Evolutionary conservation across 2,329 filamentous ascomycete genomes (phyloP), one percentile per base, ranked within the genome.

Genomic region (Fusarium sp.): DNA sequence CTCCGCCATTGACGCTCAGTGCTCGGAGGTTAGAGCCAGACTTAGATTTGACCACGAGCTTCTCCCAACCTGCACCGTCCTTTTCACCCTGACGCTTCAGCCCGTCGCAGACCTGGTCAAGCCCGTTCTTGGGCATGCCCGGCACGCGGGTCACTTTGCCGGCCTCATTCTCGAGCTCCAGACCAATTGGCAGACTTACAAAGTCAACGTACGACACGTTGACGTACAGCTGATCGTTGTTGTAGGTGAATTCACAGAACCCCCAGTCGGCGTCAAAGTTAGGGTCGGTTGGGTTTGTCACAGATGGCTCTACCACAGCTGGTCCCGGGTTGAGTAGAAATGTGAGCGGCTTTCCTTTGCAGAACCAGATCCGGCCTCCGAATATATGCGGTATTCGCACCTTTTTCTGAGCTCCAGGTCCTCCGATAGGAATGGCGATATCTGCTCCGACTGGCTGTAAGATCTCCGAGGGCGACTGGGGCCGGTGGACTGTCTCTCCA

Each of bases 181-280:
- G 82, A 2, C 86, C 83, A 50, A 91, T 83, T n/a, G 90, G 89
- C 68, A 90, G 75, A 69, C 81, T 81, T 63, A 93, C 85, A 77
- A 94, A 94, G 80, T 94, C 91, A 52, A 94, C 92, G 75, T 91
- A 90, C 64, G 84, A 88, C 70, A 94, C 89, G 70, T 91, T 91
- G 69, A 86, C 88, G 73, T 87, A 92, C 7, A 91, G 78, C 76
- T 91, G 83, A 30, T 75, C 72, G 34, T 77, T 70, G 76, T 91
- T 91, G 77, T 85, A 90, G 17, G 89, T 90, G 70, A 91, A 89
- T 77, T 92, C 90, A 79, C 84, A 88, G 74, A 92, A 92, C 26
- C 83, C 85, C 89, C 89, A 92, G 59, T 82, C 78, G 44, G 85
- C 78, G 34, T 84, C 79, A 73, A 88, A 88, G 75, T 91, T 92